phyloP scores from a whole-genome alignment of 306 rosid genomes.

The Malus fusca region DNA sequence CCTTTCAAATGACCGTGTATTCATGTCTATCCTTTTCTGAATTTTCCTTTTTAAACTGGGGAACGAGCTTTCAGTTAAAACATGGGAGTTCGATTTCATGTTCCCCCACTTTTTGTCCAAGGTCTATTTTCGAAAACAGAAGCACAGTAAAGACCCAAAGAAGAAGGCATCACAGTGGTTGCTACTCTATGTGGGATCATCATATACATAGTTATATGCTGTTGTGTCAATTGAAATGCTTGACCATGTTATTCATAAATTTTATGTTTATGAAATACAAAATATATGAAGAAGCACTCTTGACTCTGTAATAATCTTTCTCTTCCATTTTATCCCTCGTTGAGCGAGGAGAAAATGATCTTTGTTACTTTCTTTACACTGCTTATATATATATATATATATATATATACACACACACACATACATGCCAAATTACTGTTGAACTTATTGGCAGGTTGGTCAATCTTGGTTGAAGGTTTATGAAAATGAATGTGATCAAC shows the following conservation, averaged over 20 bases:
- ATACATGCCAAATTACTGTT: not conserved
- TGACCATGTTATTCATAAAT: slow-evolving; percentile 51
- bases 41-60: slow-evolving; percentile 32
- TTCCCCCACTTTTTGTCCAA: slow-evolving; percentile 40
- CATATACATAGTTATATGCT: slow-evolving; percentile 47
- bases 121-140: slow-evolving; percentile 41
- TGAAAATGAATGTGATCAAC: not conserved
- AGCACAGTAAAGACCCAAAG: slow-evolving; percentile 42
- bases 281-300: slow-evolving; percentile 41
- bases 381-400: too few species aligned
- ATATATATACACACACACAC: not conserved
- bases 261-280: slow-evolving; percentile 51
- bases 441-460: not conserved
- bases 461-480: not conserved
- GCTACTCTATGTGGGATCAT: slow-evolving; percentile 28
- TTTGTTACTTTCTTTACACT: not conserved
- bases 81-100: slow-evolving; percentile 30
- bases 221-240: slow-evolving; percentile 43
- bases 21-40: slow-evolving; percentile 40
- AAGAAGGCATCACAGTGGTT: slow-evolving; percentile 62
- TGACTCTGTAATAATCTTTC: slow-evolving; percentile 36
- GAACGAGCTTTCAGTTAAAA: slow-evolving; percentile 37
- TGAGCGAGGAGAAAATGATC: slow-evolving; percentile 5
- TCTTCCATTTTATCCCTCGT: slow-evolving; percentile 14
- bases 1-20: slow-evolving; percentile 34